Base-by-base conservation (phyloP, 2,329 filamentous ascomycete genomes). In the Aspergillus sergii region DNA sequence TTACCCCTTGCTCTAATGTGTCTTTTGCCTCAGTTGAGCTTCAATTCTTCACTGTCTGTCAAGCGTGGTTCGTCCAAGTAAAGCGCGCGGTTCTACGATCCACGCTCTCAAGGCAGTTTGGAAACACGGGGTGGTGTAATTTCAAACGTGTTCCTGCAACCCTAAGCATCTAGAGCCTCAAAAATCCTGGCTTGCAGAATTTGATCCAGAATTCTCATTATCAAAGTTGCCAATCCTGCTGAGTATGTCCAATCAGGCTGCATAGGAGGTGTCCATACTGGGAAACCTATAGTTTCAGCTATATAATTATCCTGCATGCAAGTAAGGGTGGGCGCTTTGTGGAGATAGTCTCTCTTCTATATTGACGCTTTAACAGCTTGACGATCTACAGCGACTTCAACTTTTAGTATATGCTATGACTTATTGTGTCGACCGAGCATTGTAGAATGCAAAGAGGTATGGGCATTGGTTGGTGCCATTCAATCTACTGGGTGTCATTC, bases 11-110 rank as follows among this genome's bases (percentile, higher is more conserved):
- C n/a, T 53, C 55, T 46, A 50, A 36, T 30, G 54, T 26, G 14
- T 6, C n/a, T 8, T 43, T 34, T 26, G 39, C 46, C 48, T 45
- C 48, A 46, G 36, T 9, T 23, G 5, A 16, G n/a, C 48, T 45
- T 30, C 53, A 41, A 30, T 41, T 4, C 3, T 21, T 43, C 19
- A 9, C 3, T 39, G 30, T 5, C 45, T 54, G n/a, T 45, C 28
- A 50, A 16, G 36, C 36, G 48, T 59, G 54, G 57, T 51, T 62
- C 55, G 59, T 57, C 21, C 12, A 36, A 60, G 41, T 12, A 62
- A 64, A 57, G 64, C 64, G 64, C 64, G 64, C 64, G 64, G 62
- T 62, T 63, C 60, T 58, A n/a, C n/a, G 41, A 28, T 21, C 59
- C 57, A 60, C 36, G 6, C 34, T 53, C 4, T 50, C 23, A 26